These are phyloP conservation scores for Cytospora mali DNA, from an alignment of 2,329 filamentous ascomycete species.

Conservation along the genomic window DNA sequence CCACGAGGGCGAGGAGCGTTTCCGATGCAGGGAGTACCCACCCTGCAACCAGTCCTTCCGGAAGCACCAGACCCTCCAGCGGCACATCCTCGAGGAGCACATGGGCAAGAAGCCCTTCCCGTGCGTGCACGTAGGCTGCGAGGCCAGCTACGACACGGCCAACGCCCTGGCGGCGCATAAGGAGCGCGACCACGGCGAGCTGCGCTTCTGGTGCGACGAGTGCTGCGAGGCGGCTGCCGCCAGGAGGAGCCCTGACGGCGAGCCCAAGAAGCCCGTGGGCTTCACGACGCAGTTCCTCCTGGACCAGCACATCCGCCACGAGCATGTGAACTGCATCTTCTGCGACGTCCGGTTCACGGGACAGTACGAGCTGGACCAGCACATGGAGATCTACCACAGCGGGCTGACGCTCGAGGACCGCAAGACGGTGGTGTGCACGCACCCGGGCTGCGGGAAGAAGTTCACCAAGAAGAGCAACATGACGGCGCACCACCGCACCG, in stretches of 20 bases:
- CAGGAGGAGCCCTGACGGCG: constrained; percentile 41
- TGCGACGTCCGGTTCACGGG: constrained; percentile 71
- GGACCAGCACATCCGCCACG: constrained; percentile 70
- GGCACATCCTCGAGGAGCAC: constrained; percentile 79
- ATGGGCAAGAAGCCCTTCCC: constrained; percentile 70
- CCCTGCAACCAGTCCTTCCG: constrained; percentile 79
- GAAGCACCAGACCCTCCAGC: constrained; percentile 83
- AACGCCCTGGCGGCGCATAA: constrained; percentile 72
- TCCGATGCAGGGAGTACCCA: constrained; percentile 69
- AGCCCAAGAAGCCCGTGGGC: constrained; percentile 49
- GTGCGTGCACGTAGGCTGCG: constrained; percentile 66
- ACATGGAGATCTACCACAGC: constrained; percentile 78
- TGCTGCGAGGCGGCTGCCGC: constrained; percentile 52
- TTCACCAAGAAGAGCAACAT: constrained; percentile 88
- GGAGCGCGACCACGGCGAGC: constrained; percentile 68
- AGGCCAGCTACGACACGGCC: constrained; percentile 72
- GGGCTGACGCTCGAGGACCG: constrained; percentile 62
- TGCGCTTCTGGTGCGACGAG: constrained; percentile 75
- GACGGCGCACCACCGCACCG: constrained; percentile 74
- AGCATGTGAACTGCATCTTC: constrained; percentile 75
- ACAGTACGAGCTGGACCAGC: constrained; percentile 69
- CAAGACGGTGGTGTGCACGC: constrained; percentile 67
- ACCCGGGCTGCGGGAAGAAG: constrained; percentile 68
- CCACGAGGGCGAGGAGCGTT: constrained; percentile 76
- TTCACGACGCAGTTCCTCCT: constrained; percentile 76